Evolutionary conservation across 2,329 filamentous ascomycete genomes (phyloP).

Genomic region (Fusarium stilboides): DNA sequence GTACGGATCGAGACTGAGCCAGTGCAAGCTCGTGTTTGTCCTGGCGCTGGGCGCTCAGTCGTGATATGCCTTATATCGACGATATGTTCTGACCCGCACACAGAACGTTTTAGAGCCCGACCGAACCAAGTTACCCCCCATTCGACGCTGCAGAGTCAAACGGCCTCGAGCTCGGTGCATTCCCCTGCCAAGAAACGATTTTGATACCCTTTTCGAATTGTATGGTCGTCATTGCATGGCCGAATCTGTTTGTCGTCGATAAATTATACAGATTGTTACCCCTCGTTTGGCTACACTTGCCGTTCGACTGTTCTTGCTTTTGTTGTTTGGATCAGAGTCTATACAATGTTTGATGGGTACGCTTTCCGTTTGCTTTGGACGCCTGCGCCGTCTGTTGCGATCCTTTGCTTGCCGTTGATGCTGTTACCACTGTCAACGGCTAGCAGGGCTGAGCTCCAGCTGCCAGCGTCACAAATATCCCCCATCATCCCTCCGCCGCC

Average conservation of each 20-base stretch:
- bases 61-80: conserved; percentile 28
- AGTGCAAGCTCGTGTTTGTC: conserved; percentile 16
- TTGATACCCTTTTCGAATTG: conserved; percentile 31
- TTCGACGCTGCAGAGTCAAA: conserved; percentile 23
- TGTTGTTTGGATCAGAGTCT: conserved; percentile 38
- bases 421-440: conserved; percentile 9
- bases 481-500: conserved; percentile 16
- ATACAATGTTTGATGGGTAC: conserved; percentile 62
- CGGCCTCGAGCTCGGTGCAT: conserved; percentile 3
- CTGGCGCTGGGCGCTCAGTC: conserved; percentile 41
- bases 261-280: conserved; percentile 23
- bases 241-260: conserved; percentile 27
- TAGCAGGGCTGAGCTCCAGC: conserved; percentile 15
- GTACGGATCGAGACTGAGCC: conserved; percentile 16
- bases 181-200: conserved; percentile 16
- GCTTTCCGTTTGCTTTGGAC: conserved; percentile 46
- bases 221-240: conserved; percentile 27
- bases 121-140: conserved; percentile 45
- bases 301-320: conserved; percentile 44
- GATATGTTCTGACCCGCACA: conserved; percentile 48
- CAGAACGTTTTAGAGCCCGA: conserved; percentile 50
- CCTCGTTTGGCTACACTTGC: conserved; percentile 27
- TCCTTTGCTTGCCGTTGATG: conserved; percentile 24
- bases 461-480: conserved; percentile 7
- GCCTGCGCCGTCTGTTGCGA: conserved; percentile 6